phyloP scores from a whole-genome alignment of 495 filamentous ascomycete genomes.

The Hypoxylon fuscum region DNA sequence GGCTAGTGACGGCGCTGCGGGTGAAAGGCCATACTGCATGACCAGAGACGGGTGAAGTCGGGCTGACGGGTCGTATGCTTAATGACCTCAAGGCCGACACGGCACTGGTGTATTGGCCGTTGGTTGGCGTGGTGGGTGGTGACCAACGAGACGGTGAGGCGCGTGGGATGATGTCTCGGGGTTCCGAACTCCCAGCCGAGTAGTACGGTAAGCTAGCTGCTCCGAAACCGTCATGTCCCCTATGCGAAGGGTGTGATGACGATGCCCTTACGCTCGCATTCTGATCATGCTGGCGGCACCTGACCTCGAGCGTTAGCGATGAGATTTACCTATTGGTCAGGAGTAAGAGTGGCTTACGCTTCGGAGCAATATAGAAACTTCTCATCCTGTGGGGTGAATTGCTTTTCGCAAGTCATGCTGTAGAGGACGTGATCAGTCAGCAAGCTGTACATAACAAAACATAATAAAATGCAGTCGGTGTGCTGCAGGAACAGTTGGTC shows the following conservation, averaged over 20 bases:
- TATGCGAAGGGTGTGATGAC: slow-evolving; percentile 39
- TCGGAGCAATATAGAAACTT: slow-evolving; percentile 60
- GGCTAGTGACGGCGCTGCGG: slow-evolving; percentile 55
- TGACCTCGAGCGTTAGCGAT: slow-evolving; percentile 36
- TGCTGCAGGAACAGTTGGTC: slow-evolving; percentile 54
- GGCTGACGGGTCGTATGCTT: slow-evolving; percentile 56
- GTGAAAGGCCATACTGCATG: slow-evolving; percentile 56
- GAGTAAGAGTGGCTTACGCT: slow-evolving; percentile 47
- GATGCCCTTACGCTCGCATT: slow-evolving; percentile 37
- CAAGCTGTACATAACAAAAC: neutral
- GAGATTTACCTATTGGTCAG: slow-evolving; percentile 35
- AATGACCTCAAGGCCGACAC: slow-evolving; percentile 56
- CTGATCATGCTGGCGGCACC: slow-evolving; percentile 58
- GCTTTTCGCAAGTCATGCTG: slow-evolving; percentile 64
- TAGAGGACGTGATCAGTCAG: slow-evolving; percentile 33
- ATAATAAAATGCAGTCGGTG: slow-evolving; percentile 25
- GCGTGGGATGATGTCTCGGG: slow-evolving; percentile 60
- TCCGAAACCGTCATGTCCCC: slow-evolving; percentile 36
- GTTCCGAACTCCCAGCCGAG: slow-evolving; percentile 49
- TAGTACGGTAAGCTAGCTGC: slow-evolving; percentile 48
- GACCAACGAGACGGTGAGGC: slow-evolving; percentile 60
- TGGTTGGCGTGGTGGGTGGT: slow-evolving; percentile 53
- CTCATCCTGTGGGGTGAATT: slow-evolving; percentile 56
- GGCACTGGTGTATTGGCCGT: slow-evolving; percentile 48
- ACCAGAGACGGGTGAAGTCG: slow-evolving; percentile 51